Evolutionary conservation across 208 protist species (phyloP).

Genomic region (Phytomonas sp.): DNA sequence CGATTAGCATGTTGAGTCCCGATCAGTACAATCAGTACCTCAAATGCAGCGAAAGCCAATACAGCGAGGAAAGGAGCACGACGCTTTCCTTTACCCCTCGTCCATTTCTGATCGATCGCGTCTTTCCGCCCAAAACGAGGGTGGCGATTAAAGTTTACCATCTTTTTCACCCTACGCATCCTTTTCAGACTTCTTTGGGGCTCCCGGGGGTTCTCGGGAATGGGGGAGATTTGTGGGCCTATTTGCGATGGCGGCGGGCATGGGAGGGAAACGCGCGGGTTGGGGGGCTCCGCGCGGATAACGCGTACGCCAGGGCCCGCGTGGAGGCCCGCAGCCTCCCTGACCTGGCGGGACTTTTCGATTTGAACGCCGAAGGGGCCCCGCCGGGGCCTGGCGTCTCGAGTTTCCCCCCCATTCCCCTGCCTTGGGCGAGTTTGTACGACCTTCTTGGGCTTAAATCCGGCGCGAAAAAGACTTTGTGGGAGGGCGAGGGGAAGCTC

Average conservation of each 20-base stretch:
- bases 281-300: neutral
- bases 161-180: neutral
- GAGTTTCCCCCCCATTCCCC: neutral
- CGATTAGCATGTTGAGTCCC: neutral
- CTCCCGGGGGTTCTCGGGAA: neutral
- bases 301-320: neutral
- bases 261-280: conserved; percentile 12
- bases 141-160: neutral
- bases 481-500: neutral
- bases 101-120: too few relatives aligned
- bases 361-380: neutral
- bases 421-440: neutral
- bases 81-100: neutral
- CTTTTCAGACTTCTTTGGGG: too few relatives aligned
- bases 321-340: too few relatives aligned
- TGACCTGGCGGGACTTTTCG: neutral
- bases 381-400: too few relatives aligned
- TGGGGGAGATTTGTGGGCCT: conserved; percentile 4
- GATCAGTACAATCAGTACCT: neutral
- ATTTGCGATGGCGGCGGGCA: conserved; percentile 20
- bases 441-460: neutral
- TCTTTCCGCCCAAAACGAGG: too few relatives aligned
- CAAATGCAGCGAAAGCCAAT: neutral
- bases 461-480: neutral
- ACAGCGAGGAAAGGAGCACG: neutral